Percentiles rank a stretch among this genome's conserved stretches.
Evolutionary conservation across 1,139 yeast species (phyloP).

Genomic region (Sugiyamaella xylanicola): DNA sequence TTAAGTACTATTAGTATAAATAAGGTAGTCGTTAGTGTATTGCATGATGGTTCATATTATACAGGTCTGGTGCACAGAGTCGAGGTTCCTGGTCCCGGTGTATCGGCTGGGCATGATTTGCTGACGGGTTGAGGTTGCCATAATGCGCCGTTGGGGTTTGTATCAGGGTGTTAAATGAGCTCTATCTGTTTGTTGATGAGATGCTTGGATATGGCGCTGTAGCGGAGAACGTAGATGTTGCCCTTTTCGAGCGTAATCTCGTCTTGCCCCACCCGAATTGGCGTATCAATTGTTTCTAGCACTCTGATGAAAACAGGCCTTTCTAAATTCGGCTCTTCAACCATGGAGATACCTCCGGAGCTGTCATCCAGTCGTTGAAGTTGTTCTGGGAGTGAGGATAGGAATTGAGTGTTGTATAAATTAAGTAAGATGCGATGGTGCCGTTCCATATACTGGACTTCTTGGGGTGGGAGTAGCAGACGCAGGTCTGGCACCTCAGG

Average conservation of each 20-base stretch:
- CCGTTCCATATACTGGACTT: constrained; percentile 60
- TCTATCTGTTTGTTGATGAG: constrained; percentile 31
- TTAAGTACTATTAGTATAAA: no score
- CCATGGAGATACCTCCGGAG: constrained; percentile 76
- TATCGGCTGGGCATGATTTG: no score
- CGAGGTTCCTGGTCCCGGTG: no score
- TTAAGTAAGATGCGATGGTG: constrained; percentile 67
- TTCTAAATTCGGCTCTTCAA: constrained; percentile 72
- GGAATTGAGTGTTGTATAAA: constrained; percentile 67
- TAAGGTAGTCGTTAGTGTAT: no score
- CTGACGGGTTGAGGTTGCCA: no score
- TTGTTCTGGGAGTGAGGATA: constrained; percentile 65
- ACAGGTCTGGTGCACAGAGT: no score
- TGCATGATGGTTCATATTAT: no score
- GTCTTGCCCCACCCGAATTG: constrained; percentile 49
- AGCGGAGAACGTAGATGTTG: constrained; percentile 79
- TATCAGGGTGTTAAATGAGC: constrained; percentile 30
- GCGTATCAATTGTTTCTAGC: constrained; percentile 43
- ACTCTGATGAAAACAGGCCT: constrained; percentile 77
- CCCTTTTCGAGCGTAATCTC: constrained; percentile 62
- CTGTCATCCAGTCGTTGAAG: constrained; percentile 76
- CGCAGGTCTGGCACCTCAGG: constrained; percentile 35
- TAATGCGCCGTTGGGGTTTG: no score
- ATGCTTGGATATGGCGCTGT: constrained; percentile 49
- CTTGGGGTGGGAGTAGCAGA: constrained; percentile 56